A percentile compares a stretch with the other conserved stretches of the same genome.
phyloP scores from a whole-genome alignment of 371 early-diverging fungal species.

The Actinomucor elegans region DNA sequence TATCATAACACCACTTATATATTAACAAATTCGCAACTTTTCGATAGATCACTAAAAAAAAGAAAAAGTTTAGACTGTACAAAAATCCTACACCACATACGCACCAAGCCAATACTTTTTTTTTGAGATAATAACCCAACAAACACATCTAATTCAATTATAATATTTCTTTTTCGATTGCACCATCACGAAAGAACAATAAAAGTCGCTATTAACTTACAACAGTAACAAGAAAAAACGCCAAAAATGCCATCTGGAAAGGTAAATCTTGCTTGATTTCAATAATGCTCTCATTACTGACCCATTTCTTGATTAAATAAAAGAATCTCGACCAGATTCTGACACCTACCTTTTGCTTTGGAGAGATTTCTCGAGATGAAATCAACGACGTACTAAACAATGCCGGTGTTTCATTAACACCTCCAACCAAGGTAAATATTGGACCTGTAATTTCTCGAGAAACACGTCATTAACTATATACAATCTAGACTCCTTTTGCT shows the following conservation, averaged over 20 bases:
- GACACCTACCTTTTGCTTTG: slow-evolving; percentile 46
- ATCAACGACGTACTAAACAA: slow-evolving; percentile 55
- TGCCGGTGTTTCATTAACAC: slow-evolving; percentile 41
- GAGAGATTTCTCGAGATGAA: slow-evolving; percentile 60
- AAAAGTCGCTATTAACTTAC: too few species aligned
- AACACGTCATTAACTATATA: neutral
- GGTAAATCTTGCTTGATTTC: too few species aligned
- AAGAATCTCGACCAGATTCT: slow-evolving; percentile 21
- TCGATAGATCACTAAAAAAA: neutral
- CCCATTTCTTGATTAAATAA: too few species aligned
- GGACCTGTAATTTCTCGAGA: neutral
- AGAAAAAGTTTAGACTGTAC: slow-evolving; percentile 14
- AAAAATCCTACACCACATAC: neutral
- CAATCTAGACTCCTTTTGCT: slow-evolving; percentile 41
- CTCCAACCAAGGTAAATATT: slow-evolving; percentile 49
- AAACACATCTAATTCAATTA: neutral
- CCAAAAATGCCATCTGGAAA: slow-evolving; percentile 21
- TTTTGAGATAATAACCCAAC: neutral
- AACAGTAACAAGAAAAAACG: neutral
- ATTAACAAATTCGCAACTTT: neutral
- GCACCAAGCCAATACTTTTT: too few species aligned
- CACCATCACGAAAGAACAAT: neutral
- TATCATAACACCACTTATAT: slow-evolving; percentile 11
- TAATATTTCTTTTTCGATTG: neutral
- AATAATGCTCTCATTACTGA: too few species aligned